Evolutionary conservation across 345 rosid genomes (phyloP), one percentile per base, ranked within the genome.

Genomic region (Iberis pinnata): DNA sequence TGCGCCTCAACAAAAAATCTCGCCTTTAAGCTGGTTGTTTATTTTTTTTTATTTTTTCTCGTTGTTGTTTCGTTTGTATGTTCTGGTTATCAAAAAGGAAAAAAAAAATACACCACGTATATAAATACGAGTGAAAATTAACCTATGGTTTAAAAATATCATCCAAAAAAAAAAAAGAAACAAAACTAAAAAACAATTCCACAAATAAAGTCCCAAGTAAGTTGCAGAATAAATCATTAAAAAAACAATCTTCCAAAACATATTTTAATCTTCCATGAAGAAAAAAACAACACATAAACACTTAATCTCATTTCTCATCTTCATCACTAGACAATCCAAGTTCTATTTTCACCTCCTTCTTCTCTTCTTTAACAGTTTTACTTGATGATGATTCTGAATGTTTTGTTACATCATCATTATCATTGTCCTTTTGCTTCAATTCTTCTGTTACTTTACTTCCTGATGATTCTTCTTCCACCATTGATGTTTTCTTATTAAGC

Each of bases 241-340:
- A 29, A 29, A 18, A 48, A 49, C 26, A 13, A 31, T 48, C 57
- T 48, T 48, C 44, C 12, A n/a, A 44, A 10, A 65, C 54, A 49
- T 33, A 24, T 33, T 49, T 22, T 18, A 47, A 15, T 56, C 55
- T 53, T 15, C n/a, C n/a, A 18, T 14, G 20, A 26, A 46, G 33
- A 55, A 33, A 16, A 47, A 17, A 37, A 37, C 25, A 9, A 29
- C 33, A 32, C n/a, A 32, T n/a, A 32, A 9, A n/a, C 10, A 4
- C 37, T 19, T 40, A 37, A 27, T 6, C 43, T 65, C 33, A 65
- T 65, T 66, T 66, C 33, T 66, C 65, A 46, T 66, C 70, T 45
- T 66, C 70, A 59, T 59, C 70, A 38, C 70, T 66, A 8, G 70
- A 66, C 7, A 59, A 38, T 6, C 70, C 70, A 7, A 66, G 70